phyloP scores from a whole-genome alignment of 352 stramenopile genomes.

The Phytophthora sp. region DNA sequence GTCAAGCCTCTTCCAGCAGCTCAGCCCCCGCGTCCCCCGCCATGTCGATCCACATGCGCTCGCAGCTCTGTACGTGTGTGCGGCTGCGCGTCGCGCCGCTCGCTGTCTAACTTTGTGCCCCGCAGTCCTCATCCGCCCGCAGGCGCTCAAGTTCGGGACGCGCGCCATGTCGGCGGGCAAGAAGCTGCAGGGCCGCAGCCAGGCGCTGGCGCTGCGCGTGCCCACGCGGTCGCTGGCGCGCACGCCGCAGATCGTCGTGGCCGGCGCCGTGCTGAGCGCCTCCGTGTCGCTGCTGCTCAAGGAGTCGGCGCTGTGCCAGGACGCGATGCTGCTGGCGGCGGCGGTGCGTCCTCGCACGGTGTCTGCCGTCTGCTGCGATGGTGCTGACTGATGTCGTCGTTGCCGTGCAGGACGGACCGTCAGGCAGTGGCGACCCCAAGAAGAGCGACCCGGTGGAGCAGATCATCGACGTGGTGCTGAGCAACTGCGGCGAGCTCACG shows the following conservation, averaged over 20 bases:
- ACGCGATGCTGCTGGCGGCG: slow-evolving; percentile 42
- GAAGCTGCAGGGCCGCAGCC: slow-evolving; percentile 35
- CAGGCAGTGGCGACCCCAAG: slow-evolving; percentile 34
- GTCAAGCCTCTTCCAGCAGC: not conserved
- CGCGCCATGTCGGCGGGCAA: slow-evolving; percentile 36
- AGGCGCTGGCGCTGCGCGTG: slow-evolving; percentile 33
- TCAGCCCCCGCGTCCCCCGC: not conserved
- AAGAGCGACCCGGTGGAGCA: slow-evolving; percentile 59
- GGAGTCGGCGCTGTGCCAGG: slow-evolving; percentile 54
- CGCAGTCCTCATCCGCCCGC: slow-evolving; percentile 51
- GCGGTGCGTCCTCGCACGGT: slow-evolving; percentile 17
- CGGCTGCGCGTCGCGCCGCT: not conserved
- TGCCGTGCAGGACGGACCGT: slow-evolving; percentile 37
- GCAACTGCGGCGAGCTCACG: slow-evolving; percentile 71
- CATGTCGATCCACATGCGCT: slow-evolving; percentile 57
- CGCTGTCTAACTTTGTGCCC: not conserved
- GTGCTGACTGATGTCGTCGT: not conserved
- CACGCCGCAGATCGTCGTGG: slow-evolving; percentile 34
- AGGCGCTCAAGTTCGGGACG: slow-evolving; percentile 40
- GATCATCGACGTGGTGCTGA: slow-evolving; percentile 69
- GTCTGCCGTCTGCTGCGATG: not conserved
- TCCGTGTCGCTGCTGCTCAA: slow-evolving; percentile 50
- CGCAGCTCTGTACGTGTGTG: slow-evolving; percentile 53
- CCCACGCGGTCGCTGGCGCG: slow-evolving; percentile 27
- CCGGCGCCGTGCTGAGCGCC: slow-evolving; percentile 55